Conservation (phyloP, 306 rosid genomes). For the Rosa rugosa region DNA sequence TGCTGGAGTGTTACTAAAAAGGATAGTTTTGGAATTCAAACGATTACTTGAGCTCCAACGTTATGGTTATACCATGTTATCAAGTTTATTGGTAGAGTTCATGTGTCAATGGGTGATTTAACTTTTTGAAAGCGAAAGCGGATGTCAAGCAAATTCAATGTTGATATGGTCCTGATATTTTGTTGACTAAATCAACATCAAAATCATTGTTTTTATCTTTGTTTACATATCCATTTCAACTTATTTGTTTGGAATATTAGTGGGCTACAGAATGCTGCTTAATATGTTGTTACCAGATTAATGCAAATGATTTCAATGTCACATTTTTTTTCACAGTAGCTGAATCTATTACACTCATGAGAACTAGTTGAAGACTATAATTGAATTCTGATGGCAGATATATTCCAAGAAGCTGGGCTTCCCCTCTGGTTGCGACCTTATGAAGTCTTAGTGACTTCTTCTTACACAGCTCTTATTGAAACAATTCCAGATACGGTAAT, state of each 20-base stretch:
- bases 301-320: constrained; percentile 22
- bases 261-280: constrained; percentile 4
- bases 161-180: neutral
- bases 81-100: neutral
- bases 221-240: neutral
- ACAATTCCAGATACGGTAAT: constrained; percentile 98
- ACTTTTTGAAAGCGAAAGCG: neutral
- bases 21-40: neutral
- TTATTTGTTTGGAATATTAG: neutral
- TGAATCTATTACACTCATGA: constrained; percentile 7
- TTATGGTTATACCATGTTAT: neutral
- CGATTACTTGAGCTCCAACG: neutral
- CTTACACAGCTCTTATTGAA: constrained; percentile 95
- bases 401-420: constrained; percentile 99
- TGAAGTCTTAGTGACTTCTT: constrained; percentile 94
- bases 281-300: constrained; percentile 23
- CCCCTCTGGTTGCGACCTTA: constrained; percentile 99
- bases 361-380: constrained; percentile 27
- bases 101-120: neutral
- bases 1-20: neutral
- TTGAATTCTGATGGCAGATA: constrained; percentile 67
- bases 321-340: constrained; percentile 21
- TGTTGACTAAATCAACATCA: neutral
- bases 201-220: neutral
- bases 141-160: neutral